Conservation (phyloP, 2,329 filamentous ascomycete species). For the Paraphoma chrysanthemicola region DNA sequence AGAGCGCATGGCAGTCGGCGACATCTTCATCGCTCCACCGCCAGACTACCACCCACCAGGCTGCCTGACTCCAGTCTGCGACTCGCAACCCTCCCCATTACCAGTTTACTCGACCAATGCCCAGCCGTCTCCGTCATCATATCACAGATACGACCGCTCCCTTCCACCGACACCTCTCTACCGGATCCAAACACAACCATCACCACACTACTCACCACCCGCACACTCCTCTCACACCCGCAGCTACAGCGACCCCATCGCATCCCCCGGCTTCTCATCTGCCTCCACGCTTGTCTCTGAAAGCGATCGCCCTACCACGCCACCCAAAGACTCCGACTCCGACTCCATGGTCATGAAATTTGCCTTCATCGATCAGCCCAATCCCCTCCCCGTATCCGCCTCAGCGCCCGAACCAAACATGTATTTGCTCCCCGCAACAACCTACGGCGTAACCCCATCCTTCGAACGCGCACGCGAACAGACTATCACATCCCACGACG, state of each 20-base stretch:
- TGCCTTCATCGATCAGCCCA: constrained; percentile 11
- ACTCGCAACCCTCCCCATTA: neutral
- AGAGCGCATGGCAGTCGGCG: constrained; percentile 41
- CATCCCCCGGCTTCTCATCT: constrained; percentile 28
- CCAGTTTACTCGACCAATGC: neutral
- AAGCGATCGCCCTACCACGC: constrained; percentile 10
- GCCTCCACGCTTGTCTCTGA: constrained; percentile 19
- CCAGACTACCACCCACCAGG: constrained; percentile 33
- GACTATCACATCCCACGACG: neutral
- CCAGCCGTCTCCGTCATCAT: neutral
- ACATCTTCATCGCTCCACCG: constrained; percentile 45
- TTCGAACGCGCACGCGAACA: constrained; percentile 4
- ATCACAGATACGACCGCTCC: neutral
- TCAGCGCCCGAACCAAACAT: constrained; percentile 19
- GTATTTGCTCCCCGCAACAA: constrained; percentile 30
- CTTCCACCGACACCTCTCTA: neutral
- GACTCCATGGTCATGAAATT: constrained; percentile 17
- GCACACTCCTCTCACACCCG: constrained; percentile 21
- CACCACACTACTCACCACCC: constrained; percentile 11
- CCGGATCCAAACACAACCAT: constrained; percentile 1
- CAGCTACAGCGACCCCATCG: constrained; percentile 29
- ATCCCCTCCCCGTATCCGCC: constrained; percentile 5
- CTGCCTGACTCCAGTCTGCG: constrained; percentile 8
- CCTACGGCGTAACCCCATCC: constrained; percentile 20
- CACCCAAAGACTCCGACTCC: constrained; percentile 9